Percentiles rank a stretch among this genome's conserved stretches.
phyloP scores from a whole-genome alignment of 441 rosid species.

The Flueggea neowawraea region DNA sequence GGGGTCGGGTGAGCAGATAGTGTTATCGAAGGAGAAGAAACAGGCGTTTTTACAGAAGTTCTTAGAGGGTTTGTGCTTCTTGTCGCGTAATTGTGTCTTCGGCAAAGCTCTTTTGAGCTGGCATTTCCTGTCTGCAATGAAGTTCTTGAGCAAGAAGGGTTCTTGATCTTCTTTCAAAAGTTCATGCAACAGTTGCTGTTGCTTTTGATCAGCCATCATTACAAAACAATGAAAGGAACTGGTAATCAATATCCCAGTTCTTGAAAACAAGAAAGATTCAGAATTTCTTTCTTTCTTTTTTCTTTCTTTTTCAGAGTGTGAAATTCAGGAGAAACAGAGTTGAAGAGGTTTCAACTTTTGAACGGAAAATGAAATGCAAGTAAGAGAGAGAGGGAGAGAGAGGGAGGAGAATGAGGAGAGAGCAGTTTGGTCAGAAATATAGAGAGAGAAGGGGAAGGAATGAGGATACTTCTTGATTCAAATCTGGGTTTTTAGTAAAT shows the following conservation, averaged over 20 bases:
- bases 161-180: slow-evolving; percentile 85
- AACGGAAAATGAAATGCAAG: slow-evolving; percentile 13
- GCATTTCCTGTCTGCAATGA: slow-evolving; percentile 53
- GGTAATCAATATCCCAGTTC: too few species aligned
- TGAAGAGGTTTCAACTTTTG: slow-evolving; percentile 57
- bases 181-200: slow-evolving; percentile 60
- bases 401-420: too few species aligned
- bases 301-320: neutral
- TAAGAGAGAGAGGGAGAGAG: slow-evolving; percentile 2
- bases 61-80: slow-evolving; percentile 50
- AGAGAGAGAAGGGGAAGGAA: slow-evolving; percentile 22
- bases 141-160: slow-evolving; percentile 66
- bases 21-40: slow-evolving; percentile 49
- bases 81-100: slow-evolving; percentile 37
- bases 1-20: slow-evolving; percentile 57
- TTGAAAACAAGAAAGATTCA: neutral
- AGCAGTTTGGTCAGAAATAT: too few species aligned
- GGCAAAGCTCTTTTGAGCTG: slow-evolving; percentile 33
- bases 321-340: slow-evolving; percentile 19
- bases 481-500: slow-evolving; percentile 44
- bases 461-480: slow-evolving; percentile 54
- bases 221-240: neutral
- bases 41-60: slow-evolving; percentile 61
- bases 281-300: neutral
- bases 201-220: slow-evolving; percentile 33